phyloP scores from a whole-genome alignment of 345 rosid species.

The Populus tremula region DNA sequence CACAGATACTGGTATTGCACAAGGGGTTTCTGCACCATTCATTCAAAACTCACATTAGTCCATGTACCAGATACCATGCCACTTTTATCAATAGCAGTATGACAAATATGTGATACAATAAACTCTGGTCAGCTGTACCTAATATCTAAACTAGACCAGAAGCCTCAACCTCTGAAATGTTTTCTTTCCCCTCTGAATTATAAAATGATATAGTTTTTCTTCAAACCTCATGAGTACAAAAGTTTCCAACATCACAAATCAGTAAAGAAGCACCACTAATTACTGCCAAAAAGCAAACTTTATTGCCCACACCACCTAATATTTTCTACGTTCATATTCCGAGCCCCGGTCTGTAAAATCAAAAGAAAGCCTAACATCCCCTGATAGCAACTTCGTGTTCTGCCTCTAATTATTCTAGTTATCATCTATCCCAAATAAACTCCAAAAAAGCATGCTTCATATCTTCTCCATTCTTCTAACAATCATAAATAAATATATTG shows the following conservation, averaged over 20 bases:
- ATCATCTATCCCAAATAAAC: no score
- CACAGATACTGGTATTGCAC: conserved; percentile 45
- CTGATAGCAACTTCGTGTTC: no score
- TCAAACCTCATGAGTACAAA: background rate
- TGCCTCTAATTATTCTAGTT: no score
- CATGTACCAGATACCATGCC: background rate
- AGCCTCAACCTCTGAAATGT: no score
- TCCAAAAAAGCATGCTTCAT: no score
- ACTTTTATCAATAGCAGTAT: background rate
- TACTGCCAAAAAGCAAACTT: no score
- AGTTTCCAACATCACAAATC: background rate
- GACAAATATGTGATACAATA: background rate
- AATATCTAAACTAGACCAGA: background rate
- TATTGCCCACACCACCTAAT: no score
- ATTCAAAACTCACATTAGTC: conserved; percentile 15
- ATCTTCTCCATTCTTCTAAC: no score
- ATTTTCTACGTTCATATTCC: no score
- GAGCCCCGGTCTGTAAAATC: no score
- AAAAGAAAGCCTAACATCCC: no score
- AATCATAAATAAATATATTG: no score
- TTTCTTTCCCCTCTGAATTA: background rate
- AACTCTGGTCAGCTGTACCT: background rate
- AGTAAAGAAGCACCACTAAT: background rate
- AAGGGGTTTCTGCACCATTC: conserved; percentile 69
- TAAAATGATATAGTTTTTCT: background rate